A percentile compares a stretch with the other conserved stretches of the same genome.
phyloP scores from a whole-genome alignment of 495 filamentous ascomycete species.

The Trichoderma gamsii region DNA sequence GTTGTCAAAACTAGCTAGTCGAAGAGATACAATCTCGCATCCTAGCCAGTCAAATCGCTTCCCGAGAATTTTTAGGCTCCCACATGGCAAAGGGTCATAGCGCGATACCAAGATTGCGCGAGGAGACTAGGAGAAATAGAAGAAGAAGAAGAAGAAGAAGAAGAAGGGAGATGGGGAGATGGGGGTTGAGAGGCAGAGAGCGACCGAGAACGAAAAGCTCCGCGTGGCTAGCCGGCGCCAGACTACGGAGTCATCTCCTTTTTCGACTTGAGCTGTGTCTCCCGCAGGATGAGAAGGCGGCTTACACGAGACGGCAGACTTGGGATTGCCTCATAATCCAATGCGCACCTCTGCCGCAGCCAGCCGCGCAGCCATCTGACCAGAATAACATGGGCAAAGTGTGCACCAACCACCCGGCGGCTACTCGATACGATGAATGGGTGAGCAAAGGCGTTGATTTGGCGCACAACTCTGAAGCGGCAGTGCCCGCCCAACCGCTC shows the following conservation, averaged over 20 bases:
- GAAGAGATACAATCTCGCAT: slow-evolving; percentile 2
- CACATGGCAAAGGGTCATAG: slow-evolving; percentile 7
- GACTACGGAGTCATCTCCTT: background rate
- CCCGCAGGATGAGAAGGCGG: background rate
- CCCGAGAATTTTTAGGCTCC: slow-evolving; percentile 7
- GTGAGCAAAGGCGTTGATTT: background rate
- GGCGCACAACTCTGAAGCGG: background rate
- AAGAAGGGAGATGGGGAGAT: background rate
- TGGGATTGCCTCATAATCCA: background rate
- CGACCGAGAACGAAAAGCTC: background rate
- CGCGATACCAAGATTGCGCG: background rate
- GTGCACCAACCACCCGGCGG: background rate
- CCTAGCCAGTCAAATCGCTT: slow-evolving; percentile 4
- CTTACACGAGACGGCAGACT: background rate
- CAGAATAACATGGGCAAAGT: too few relatives aligned
- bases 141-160: background rate
- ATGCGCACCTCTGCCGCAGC: too few relatives aligned
- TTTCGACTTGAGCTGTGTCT: slow-evolving; percentile 1
- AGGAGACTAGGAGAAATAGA: background rate
- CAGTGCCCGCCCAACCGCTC: slow-evolving; percentile 4
- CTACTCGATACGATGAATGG: background rate
- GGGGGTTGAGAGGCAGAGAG: too few relatives aligned
- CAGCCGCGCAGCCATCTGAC: too few relatives aligned
- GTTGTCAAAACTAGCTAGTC: background rate
- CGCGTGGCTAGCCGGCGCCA: background rate